phyloP scores from a whole-genome alignment of 768 basidiomycete species.

The Dacryopinax spathularia region DNA sequence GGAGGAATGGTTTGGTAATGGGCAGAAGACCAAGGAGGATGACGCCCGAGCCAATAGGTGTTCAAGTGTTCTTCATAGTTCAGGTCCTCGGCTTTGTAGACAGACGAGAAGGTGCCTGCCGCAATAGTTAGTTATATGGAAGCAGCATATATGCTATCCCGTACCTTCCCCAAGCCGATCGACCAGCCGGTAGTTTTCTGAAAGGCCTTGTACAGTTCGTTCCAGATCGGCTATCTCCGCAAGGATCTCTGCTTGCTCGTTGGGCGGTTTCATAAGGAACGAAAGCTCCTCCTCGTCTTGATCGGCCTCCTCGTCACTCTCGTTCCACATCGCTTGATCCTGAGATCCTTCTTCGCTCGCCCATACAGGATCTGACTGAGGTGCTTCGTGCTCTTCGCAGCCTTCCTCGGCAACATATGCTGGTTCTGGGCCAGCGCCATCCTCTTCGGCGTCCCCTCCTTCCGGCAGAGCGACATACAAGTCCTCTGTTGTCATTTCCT shows the following conservation, averaged over 20 bases:
- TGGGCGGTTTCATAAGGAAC: slow-evolving; percentile 39
- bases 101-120: slow-evolving; percentile 87
- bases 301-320: slow-evolving; percentile 13
- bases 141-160: neutral
- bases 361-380: slow-evolving; percentile 1
- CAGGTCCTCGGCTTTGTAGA: slow-evolving; percentile 92
- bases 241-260: slow-evolving; percentile 61
- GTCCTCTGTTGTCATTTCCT: slow-evolving; percentile 1
- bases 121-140: neutral
- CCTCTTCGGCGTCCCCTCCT: neutral
- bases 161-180: slow-evolving; percentile 77
- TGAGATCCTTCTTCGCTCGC: neutral
- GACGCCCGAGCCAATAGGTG: slow-evolving; percentile 51
- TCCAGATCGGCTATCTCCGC: slow-evolving; percentile 64
- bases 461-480: neutral
- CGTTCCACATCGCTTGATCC: neutral
- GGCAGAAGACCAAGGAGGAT: slow-evolving; percentile 48
- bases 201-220: slow-evolving; percentile 49
- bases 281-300: slow-evolving; percentile 49
- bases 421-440: neutral
- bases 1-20: slow-evolving; percentile 42
- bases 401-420: neutral
- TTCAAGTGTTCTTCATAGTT: slow-evolving; percentile 61
- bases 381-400: slow-evolving; percentile 4
- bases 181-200: slow-evolving; percentile 56